These are phyloP conservation scores for Lolium rigidum DNA, from an alignment of 176 grass and related monocot genomes.

Conservation along the genomic window DNA sequence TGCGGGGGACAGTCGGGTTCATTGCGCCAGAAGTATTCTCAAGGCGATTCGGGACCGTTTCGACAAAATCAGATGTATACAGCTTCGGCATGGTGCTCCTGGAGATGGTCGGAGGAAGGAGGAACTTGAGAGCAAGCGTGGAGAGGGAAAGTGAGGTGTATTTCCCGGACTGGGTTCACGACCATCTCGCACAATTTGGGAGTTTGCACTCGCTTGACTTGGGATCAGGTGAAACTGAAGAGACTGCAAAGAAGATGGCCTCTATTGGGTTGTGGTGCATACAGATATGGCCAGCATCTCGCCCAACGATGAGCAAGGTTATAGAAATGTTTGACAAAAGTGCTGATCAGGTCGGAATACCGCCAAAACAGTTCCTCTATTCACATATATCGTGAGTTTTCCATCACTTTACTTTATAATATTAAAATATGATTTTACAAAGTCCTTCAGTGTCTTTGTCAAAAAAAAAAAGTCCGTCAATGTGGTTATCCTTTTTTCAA, in stretches of 20 bases:
- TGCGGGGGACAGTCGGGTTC: conserved; percentile 56
- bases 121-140: conserved; percentile 23
- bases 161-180: conserved; percentile 27
- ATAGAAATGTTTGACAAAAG: conserved; percentile 46
- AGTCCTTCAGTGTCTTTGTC: background rate
- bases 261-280: conserved; percentile 40
- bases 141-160: background rate
- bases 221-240: conserved; percentile 9
- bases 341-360: conserved; percentile 22
- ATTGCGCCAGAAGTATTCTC: conserved; percentile 21
- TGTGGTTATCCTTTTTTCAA: background rate
- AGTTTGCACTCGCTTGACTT: background rate
- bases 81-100: conserved; percentile 65
- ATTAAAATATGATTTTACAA: background rate
- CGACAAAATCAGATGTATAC: conserved; percentile 65
- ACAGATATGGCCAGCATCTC: conserved; percentile 35
- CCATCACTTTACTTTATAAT: background rate
- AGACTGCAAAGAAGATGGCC: conserved; percentile 40
- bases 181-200: background rate
- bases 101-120: conserved; percentile 60
- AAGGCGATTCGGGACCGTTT: conserved; percentile 38
- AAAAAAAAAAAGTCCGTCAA: background rate
- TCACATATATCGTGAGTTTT: conserved; percentile 7
- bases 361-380: conserved; percentile 32
- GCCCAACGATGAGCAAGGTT: conserved; percentile 35